These are phyloP conservation scores for Nissolia schottii DNA, from an alignment of 306 rosid species.

Conservation along the genomic window DNA sequence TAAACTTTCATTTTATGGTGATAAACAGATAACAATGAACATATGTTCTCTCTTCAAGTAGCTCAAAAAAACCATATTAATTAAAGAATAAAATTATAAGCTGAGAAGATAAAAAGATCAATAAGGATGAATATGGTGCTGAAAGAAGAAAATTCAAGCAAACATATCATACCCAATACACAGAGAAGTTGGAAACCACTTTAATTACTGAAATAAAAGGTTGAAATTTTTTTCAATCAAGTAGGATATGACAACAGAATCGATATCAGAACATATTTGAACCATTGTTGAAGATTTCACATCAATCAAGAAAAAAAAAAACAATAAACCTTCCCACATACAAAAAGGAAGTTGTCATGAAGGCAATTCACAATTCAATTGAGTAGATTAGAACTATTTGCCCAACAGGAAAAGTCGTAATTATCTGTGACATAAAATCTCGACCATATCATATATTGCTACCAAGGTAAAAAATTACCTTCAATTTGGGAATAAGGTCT, in stretches of 20 bases:
- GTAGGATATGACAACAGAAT: neutral
- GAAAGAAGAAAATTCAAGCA: neutral
- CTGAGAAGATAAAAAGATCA: neutral
- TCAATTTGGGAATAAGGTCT: neutral
- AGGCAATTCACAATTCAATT: neutral
- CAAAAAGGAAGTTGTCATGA: neutral
- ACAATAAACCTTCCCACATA: neutral
- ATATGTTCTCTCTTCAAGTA: neutral
- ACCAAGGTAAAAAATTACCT: neutral
- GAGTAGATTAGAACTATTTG: neutral
- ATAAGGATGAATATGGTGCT: neutral
- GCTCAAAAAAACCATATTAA: neutral
- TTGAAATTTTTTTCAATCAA: neutral
- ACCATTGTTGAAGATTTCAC: neutral
- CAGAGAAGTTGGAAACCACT: neutral
- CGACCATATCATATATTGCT: neutral
- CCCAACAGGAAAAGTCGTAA: neutral
- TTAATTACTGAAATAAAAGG: neutral
- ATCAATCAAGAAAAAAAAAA: conserved; percentile 12
- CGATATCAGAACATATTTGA: neutral
- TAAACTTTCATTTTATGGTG: neutral
- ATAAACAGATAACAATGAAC: neutral
- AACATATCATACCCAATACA: neutral
- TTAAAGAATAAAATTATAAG: neutral
- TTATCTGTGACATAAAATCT: neutral